These are phyloP conservation scores for Hymenoscyphus repandus DNA, from an alignment of 2,329 filamentous ascomycete species.

Conservation along the genomic window DNA sequence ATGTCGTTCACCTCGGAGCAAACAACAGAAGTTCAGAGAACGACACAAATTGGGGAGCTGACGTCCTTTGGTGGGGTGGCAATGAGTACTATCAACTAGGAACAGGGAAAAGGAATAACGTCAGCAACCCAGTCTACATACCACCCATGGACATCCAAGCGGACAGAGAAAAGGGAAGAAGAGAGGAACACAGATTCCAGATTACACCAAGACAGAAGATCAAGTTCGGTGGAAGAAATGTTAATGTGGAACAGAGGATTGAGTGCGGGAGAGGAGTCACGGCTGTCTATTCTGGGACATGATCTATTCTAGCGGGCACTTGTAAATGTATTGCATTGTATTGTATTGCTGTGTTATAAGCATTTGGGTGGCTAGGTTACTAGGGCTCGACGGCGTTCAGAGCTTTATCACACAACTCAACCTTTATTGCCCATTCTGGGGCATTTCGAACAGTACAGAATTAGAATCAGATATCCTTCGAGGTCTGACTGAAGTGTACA, in stretches of 20 bases:
- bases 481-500: too few relatives aligned
- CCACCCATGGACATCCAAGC: constrained; percentile 64
- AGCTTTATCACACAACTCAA: background rate
- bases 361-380: background rate
- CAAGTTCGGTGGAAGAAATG: constrained; percentile 62
- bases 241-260: constrained; percentile 77
- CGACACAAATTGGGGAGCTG: constrained; percentile 82
- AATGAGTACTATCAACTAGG: constrained; percentile 94
- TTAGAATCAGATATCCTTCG: too few relatives aligned
- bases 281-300: constrained; percentile 67
- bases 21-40: constrained; percentile 46
- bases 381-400: background rate
- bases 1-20: constrained; percentile 60
- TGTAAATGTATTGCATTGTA: constrained; percentile 1
- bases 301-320: constrained; percentile 4
- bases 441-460: background rate
- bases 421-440: background rate
- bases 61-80: constrained; percentile 89
- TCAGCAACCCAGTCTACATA: constrained; percentile 71
- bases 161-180: constrained; percentile 55
- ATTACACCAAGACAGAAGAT: constrained; percentile 73
- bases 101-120: constrained; percentile 81
- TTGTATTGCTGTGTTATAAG: background rate
- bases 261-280: constrained; percentile 81
- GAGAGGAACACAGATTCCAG: constrained; percentile 70